Conservation (phyloP, 2,329 filamentous ascomycete species). For the Pseudogymnoascus sp. region DNA sequence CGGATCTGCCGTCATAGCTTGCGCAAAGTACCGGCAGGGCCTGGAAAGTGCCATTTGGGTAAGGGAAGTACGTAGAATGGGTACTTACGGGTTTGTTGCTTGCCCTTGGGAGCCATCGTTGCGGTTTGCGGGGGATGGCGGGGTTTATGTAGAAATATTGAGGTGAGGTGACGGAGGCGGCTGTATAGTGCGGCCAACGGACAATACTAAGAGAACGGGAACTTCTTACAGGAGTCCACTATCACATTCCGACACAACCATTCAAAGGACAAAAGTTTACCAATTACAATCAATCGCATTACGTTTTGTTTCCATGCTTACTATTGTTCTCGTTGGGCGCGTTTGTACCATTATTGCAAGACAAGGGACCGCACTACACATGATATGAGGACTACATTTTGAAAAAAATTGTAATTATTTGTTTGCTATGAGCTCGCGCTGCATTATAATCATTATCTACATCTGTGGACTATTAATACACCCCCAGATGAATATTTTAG, state of each 20-base stretch:
- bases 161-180: background rate
- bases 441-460: background rate
- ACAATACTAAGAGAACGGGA: background rate
- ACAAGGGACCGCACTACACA: background rate
- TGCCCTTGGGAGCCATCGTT: slow-evolving; percentile 23
- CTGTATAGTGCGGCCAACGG: background rate
- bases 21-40: background rate
- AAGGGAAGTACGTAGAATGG: background rate
- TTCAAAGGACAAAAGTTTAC: background rate
- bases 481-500: background rate
- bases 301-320: background rate
- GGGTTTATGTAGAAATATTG: slow-evolving; percentile 7
- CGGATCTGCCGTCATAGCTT: background rate
- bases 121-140: slow-evolving; percentile 13
- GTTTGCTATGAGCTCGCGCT: background rate
- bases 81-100: slow-evolving; percentile 19
- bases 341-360: background rate
- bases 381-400: background rate
- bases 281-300: background rate
- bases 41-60: background rate
- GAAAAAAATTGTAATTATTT: background rate
- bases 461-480: background rate
- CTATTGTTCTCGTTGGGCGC: background rate
- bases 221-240: background rate
- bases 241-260: background rate